These are phyloP conservation scores for Sporothrix curviconia DNA, from an alignment of 2,329 filamentous ascomycete species.

Conservation along the genomic window DNA sequence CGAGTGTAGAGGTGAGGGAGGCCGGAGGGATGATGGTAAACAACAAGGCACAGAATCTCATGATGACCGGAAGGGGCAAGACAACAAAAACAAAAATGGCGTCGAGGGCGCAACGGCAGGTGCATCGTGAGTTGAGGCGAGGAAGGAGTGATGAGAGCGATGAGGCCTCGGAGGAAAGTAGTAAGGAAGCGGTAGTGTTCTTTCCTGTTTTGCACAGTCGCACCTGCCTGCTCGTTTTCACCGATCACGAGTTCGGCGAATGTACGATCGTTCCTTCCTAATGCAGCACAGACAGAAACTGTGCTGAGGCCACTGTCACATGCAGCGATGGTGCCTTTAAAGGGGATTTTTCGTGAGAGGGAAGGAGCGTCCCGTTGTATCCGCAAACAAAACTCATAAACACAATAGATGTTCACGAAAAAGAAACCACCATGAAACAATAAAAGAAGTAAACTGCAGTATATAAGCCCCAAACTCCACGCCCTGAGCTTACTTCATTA, in stretches of 20 bases:
- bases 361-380: no score
- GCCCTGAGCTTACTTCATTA: no score
- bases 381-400: no score
- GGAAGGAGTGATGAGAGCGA: neutral
- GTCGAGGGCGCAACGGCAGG: neutral
- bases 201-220: constrained; percentile 4
- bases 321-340: no score
- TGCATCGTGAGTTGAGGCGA: neutral
- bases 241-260: neutral
- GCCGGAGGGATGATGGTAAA: constrained; percentile 2
- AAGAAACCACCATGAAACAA: neutral
- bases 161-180: no score
- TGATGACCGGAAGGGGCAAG: neutral
- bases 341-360: no score
- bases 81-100: neutral
- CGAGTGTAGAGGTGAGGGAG: neutral
- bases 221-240: neutral
- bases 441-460: no score
- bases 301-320: neutral
- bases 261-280: neutral
- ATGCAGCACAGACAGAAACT: neutral
- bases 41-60: neutral
- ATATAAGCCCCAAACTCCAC: no score
- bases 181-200: no score
- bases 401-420: no score